These are phyloP conservation scores for Ciborinia camelliae DNA, from an alignment of 2,329 filamentous ascomycete genomes.

Conservation along the genomic window DNA sequence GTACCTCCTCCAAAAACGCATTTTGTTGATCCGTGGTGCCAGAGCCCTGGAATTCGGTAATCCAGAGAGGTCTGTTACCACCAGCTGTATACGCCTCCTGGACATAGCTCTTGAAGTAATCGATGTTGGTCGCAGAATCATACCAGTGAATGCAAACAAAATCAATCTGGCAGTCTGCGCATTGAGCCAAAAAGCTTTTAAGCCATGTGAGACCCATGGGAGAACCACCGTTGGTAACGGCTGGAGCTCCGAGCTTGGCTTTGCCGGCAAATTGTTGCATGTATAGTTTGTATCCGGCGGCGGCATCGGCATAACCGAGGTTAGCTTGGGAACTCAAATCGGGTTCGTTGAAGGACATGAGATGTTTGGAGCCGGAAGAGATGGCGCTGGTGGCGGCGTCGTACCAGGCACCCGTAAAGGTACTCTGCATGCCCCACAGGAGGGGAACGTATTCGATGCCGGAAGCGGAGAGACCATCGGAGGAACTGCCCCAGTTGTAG, in stretches of 20 bases:
- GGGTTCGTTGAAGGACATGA: constrained; percentile 71
- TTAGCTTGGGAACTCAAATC: constrained; percentile 60
- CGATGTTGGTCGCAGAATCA: constrained; percentile 37
- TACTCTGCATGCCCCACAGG: constrained; percentile 54
- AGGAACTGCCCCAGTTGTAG: constrained; percentile 63
- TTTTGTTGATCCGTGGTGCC: constrained; percentile 36
- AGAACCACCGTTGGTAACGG: constrained; percentile 46
- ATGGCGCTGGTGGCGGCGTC: constrained; percentile 51
- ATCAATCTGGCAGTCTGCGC: constrained; percentile 44
- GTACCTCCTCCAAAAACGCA: constrained; percentile 41
- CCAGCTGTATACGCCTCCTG: constrained; percentile 38
- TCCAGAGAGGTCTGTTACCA: constrained; percentile 38
- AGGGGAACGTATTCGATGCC: constrained; percentile 62
- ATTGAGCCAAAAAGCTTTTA: constrained; percentile 43
- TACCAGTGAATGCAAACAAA: constrained; percentile 49
- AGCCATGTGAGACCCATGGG: constrained; percentile 45
- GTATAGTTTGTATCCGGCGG: constrained; percentile 41
- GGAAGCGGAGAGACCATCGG: constrained; percentile 41
- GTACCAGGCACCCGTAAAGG: constrained; percentile 49
- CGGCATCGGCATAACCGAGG: constrained; percentile 39
- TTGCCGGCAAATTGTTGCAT: constrained; percentile 46
- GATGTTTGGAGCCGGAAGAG: constrained; percentile 49
- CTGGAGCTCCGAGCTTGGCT: constrained; percentile 46
- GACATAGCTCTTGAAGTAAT: constrained; percentile 45
- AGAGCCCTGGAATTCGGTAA: constrained; percentile 43